Percentiles rank a stretch among this genome's conserved stretches.
These are phyloP conservation scores for Goniomonas avonlea DNA, from an alignment of 78 protist species.

Conservation along the genomic window DNA sequence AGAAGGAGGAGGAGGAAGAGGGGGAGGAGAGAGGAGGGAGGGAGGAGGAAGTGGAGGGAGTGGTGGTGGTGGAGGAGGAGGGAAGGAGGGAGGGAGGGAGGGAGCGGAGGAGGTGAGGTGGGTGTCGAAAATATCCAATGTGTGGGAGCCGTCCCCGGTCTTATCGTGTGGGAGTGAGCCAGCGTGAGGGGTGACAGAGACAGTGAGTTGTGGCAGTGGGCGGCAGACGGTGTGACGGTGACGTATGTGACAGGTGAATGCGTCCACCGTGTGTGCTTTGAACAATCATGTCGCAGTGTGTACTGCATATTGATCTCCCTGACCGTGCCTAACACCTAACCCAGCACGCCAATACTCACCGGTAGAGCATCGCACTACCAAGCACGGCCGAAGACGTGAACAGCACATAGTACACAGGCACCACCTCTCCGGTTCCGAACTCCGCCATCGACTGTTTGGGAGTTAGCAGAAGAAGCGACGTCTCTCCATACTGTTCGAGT, in stretches of 20 bases:
- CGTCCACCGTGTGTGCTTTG: no score
- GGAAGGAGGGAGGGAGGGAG: not conserved
- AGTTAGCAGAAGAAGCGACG: not conserved
- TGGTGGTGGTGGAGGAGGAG: not conserved
- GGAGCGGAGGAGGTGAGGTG: not conserved
- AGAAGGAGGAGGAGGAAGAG: not conserved
- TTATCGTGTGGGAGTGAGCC: not conserved
- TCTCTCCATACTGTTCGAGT: not conserved
- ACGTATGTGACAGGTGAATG: not conserved
- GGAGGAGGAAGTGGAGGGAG: not conserved
- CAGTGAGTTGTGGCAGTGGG: not conserved
- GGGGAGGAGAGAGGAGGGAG: not conserved
- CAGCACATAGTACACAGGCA: conserved; percentile 16
- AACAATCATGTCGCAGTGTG: no score
- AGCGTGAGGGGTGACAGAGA: not conserved
- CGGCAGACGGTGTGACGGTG: not conserved
- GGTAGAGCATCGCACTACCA: conserved; percentile 11
- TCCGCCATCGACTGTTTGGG: conserved; percentile 1
- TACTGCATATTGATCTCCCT: no score
- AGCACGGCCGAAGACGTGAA: conserved; percentile 15
- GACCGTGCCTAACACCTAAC: no score
- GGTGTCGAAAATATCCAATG: no score
- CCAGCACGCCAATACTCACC: not conserved
- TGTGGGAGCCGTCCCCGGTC: no score
- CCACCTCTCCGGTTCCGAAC: conserved; percentile 8